These are phyloP conservation scores for Globisporangium cystogenes DNA, from an alignment of 352 stramenopile genomes.

Conservation along the genomic window DNA sequence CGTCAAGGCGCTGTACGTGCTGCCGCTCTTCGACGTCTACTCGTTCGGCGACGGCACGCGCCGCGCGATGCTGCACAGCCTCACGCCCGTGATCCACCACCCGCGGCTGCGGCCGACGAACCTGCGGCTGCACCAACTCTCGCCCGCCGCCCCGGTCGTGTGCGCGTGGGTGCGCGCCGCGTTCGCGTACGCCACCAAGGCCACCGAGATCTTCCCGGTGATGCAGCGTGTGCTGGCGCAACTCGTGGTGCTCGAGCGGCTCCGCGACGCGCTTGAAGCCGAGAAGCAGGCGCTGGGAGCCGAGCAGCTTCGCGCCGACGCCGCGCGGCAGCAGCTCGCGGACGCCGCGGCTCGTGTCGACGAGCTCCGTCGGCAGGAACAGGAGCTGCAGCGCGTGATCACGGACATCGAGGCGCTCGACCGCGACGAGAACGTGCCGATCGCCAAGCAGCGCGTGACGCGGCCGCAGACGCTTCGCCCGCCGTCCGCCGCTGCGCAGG, in stretches of 20 bases:
- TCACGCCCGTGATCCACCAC: slow-evolving; percentile 73
- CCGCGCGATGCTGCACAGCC: slow-evolving; percentile 41
- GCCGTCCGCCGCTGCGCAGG: slow-evolving; percentile 14
- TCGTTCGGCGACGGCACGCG: slow-evolving; percentile 70
- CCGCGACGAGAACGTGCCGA: slow-evolving; percentile 39
- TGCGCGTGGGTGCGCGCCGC: slow-evolving; percentile 71
- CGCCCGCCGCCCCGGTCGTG: slow-evolving; percentile 50
- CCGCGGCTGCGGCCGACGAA: slow-evolving; percentile 62
- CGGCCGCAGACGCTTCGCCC: slow-evolving; percentile 30
- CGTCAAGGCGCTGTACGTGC: slow-evolving; percentile 72
- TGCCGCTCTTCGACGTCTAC: slow-evolving; percentile 79
- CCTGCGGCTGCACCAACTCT: slow-evolving; percentile 50
- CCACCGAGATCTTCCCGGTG: slow-evolving; percentile 59
- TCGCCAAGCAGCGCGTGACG: slow-evolving; percentile 56
- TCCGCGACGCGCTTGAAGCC: slow-evolving; percentile 26
- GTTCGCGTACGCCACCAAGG: slow-evolving; percentile 62
- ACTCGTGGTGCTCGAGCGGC: slow-evolving; percentile 44
- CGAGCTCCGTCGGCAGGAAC: slow-evolving; percentile 11
- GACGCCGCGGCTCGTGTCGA: slow-evolving; percentile 5
- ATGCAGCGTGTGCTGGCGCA: slow-evolving; percentile 51
- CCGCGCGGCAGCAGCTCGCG: slow-evolving; percentile 12
- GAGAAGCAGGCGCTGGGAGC: slow-evolving; percentile 19
- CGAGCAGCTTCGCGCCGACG: slow-evolving; percentile 16
- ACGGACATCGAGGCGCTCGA: slow-evolving; percentile 64
- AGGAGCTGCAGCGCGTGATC: slow-evolving; percentile 44